Evolutionary conservation across 2,329 filamentous ascomycete species (phyloP).

Genomic region (Phialocephala sp.): DNA sequence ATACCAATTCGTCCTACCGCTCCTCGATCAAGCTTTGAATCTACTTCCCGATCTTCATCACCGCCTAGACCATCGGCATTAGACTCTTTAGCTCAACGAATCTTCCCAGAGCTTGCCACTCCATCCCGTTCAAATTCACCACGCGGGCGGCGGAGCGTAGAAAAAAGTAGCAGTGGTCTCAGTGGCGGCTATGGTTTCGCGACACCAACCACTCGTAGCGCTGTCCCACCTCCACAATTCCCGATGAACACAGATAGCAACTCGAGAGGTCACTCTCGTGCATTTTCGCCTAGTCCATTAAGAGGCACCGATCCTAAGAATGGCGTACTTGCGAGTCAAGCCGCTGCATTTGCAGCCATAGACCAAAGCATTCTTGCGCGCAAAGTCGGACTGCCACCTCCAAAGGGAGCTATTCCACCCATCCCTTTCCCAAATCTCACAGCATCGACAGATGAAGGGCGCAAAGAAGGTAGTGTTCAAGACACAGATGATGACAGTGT

Average conservation of each 20-base stretch:
- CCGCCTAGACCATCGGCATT: constrained; percentile 60
- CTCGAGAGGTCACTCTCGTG: constrained; percentile 36
- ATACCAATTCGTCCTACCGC: constrained; percentile 32
- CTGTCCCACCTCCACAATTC: constrained; percentile 35
- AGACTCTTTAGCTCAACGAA: constrained; percentile 66
- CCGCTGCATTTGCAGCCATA: constrained; percentile 65
- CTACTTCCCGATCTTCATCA: constrained; percentile 53
- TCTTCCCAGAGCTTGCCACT: constrained; percentile 57
- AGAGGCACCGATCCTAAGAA: constrained; percentile 23
- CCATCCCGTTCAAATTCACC: constrained; percentile 43
- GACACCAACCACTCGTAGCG: constrained; percentile 33
- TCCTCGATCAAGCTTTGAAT: constrained; percentile 49
- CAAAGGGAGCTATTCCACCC: constrained; percentile 46
- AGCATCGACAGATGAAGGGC: constrained; percentile 46
- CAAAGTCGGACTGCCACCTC: constrained; percentile 56
- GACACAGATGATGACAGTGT: constrained; percentile 24
- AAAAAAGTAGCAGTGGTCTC: constrained; percentile 32
- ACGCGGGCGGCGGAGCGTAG: constrained; percentile 39
- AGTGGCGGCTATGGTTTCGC: constrained; percentile 36
- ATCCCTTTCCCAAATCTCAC: constrained; percentile 51
- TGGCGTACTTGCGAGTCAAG: constrained; percentile 51
- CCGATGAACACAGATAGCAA: constrained; percentile 33
- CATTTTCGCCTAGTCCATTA: constrained; percentile 37
- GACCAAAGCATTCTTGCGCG: constrained; percentile 66
- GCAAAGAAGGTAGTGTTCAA: constrained; percentile 21